Percentiles rank a stretch among this genome's conserved stretches.
These are phyloP conservation scores for Fusarium bactridioides DNA, from an alignment of 2,329 filamentous ascomycete species.

Conservation along the genomic window DNA sequence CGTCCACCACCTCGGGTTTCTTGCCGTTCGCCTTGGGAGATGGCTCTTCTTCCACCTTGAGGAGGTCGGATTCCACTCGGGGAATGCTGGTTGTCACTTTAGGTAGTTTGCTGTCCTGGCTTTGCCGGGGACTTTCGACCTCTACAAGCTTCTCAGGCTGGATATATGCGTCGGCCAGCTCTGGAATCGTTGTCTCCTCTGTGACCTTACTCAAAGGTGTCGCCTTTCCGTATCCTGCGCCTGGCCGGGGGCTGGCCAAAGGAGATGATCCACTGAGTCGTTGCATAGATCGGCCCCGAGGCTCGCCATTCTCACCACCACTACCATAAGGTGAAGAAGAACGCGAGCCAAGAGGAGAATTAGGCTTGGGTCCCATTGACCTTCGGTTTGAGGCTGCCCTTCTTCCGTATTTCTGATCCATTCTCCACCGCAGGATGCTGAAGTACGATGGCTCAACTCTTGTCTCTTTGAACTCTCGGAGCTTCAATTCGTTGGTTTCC, in stretches of 20 bases:
- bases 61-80: slow-evolving; percentile 46
- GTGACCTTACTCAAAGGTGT: slow-evolving; percentile 78
- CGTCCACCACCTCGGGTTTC: slow-evolving; percentile 54
- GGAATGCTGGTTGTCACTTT: slow-evolving; percentile 47
- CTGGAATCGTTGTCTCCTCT: slow-evolving; percentile 66
- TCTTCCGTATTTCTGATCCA: slow-evolving; percentile 93
- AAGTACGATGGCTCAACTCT: slow-evolving; percentile 93
- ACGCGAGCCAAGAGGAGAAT: slow-evolving; percentile 57
- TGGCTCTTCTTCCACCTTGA: slow-evolving; percentile 40
- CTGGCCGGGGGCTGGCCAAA: slow-evolving; percentile 67
- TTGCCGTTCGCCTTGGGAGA: slow-evolving; percentile 51
- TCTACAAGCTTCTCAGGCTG: slow-evolving; percentile 63
- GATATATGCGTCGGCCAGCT: slow-evolving; percentile 49
- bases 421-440: slow-evolving; percentile 93
- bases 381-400: slow-evolving; percentile 59
- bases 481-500: slow-evolving; percentile 87
- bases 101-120: slow-evolving; percentile 50
- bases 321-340: slow-evolving; percentile 70
- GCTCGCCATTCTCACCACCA: slow-evolving; percentile 67
- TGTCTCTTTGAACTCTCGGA: slow-evolving; percentile 88
- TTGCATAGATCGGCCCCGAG: slow-evolving; percentile 76
- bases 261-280: slow-evolving; percentile 72
- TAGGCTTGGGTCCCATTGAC: slow-evolving; percentile 57
- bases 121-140: slow-evolving; percentile 61
- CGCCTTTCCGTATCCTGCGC: slow-evolving; percentile 64